Evolutionary conservation across 768 basidiomycete species (phyloP), one percentile per base, ranked within the genome.

Genomic region (Leucocoprinus leucothites): DNA sequence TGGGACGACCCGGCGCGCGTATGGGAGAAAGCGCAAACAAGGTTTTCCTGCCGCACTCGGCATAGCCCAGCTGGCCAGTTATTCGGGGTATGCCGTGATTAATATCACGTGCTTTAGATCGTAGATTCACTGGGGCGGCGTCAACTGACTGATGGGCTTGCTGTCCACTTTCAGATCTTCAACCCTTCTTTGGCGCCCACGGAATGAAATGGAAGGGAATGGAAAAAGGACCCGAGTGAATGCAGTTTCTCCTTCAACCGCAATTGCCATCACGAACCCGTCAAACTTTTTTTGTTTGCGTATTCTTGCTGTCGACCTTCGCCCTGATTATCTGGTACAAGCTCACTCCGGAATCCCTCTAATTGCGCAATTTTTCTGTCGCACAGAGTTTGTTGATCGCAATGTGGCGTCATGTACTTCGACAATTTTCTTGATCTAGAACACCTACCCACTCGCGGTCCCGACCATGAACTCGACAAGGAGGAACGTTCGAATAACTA

Each of bases 41-140:
- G 61, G 64, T 65, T 65, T 42, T 13, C 3, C 9, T 42, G 64
- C 64, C 61, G 61, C 3, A 19, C 22, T 61, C 64, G 64, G 64
- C 64, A 60, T 43, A 11, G 0, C 2, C 13, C 13, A 19, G 22
- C 51, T 65, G 56, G 62, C 61, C 42, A 63, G 64, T 61, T 62
- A 9, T 21, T 60, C 61, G 63, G 63, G 28, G 31, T 18, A 9
- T 41, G 25, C 63, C 63, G 58, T 13, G 38, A 38, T 13, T 38
- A 38, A 38, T 38, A 3, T n/a, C 38, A 38, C 11, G 16, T 38
- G 38, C 31, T 31, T 5, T 5, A 5, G 31, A 38, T 38, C 38
- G 38, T n/a, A 13, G 16, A 38, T n/a, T 38, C 16, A 31, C 6
- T 31, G 5, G 31, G 11, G 31, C 31, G 31, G 6, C 11, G 31